Conservation (phyloP, 495 filamentous ascomycete species). For the Xylaria telfairii region DNA sequence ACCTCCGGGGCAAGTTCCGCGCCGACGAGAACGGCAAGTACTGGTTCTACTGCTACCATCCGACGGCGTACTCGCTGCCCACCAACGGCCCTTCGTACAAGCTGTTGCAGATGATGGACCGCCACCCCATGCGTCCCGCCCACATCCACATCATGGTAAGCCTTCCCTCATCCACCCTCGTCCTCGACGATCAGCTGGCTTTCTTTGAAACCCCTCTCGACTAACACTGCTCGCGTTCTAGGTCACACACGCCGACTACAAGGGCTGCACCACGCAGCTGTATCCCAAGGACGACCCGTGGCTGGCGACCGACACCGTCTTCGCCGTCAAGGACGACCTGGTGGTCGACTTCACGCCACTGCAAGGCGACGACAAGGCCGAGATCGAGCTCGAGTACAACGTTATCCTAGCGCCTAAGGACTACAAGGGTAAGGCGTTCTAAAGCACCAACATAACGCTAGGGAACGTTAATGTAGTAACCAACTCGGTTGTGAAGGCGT, state of each 20-base stretch:
- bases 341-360: conserved; percentile 73
- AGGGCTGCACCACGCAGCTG: conserved; percentile 77
- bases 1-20: conserved; percentile 83
- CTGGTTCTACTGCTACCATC: conserved; percentile 82
- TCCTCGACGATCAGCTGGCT: neutral
- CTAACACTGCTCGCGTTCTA: conserved; percentile 19
- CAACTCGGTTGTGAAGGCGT: conserved; percentile 15
- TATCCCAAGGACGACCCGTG: conserved; percentile 75
- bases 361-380: conserved; percentile 66
- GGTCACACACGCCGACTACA: conserved; percentile 58
- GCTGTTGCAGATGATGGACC: conserved; percentile 73
- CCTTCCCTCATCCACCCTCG: conserved; percentile 19
- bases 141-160: conserved; percentile 85
- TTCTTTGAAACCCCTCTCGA: neutral
- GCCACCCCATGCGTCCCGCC: conserved; percentile 82
- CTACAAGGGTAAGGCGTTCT: conserved; percentile 52
- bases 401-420: conserved; percentile 61
- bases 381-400: conserved; percentile 72
- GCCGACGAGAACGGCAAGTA: conserved; percentile 78
- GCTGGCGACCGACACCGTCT: conserved; percentile 74
- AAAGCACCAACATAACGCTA: neutral
- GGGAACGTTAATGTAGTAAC: conserved; percentile 7
- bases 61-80: conserved; percentile 80
- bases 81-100: conserved; percentile 74
- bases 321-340: conserved; percentile 80